A percentile compares a stretch with the other conserved stretches of the same genome.
Conservation (phyloP, 768 basidiomycete species). For the Ramaria rubella region DNA sequence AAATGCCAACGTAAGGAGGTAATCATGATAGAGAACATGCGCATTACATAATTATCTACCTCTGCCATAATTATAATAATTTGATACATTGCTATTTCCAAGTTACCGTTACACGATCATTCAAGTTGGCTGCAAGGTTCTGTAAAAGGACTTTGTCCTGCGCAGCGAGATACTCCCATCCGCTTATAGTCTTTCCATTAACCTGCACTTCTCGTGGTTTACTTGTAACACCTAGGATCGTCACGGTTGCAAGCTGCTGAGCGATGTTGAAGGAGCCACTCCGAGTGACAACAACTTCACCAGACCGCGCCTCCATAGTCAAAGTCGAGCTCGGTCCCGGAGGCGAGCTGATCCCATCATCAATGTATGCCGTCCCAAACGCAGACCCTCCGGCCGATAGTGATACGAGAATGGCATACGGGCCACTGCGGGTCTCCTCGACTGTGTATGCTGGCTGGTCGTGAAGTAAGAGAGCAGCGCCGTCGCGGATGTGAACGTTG, state of each 20-base stretch:
- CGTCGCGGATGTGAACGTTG: conserved; percentile 69
- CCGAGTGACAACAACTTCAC: conserved; percentile 33
- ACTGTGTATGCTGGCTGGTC: conserved; percentile 56
- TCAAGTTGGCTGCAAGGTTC: conserved; percentile 37
- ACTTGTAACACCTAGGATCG: conserved; percentile 47
- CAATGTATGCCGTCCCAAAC: conserved; percentile 56
- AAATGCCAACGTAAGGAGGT: too few relatives aligned
- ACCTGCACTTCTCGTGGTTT: conserved; percentile 36
- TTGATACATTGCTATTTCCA: conserved; percentile 30
- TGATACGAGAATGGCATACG: conserved; percentile 58
- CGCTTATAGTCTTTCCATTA: conserved; percentile 27
- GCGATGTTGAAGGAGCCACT: conserved; percentile 37
- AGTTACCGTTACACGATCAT: conserved; percentile 27
- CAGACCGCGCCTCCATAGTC: conserved; percentile 33
- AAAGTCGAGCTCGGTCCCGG: conserved; percentile 49
- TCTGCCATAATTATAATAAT: too few relatives aligned
- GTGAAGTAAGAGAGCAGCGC: conserved; percentile 59
- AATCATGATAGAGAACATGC: too few relatives aligned
- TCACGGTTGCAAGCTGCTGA: conserved; percentile 46
- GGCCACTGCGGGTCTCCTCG: conserved; percentile 54
- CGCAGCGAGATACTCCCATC: conserved; percentile 35
- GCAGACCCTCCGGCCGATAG: conserved; percentile 43
- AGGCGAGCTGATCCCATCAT: conserved; percentile 60
- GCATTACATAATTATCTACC: too few relatives aligned
- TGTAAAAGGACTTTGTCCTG: conserved; percentile 38